These are phyloP conservation scores for Elsinoe necatrix DNA, from an alignment of 2,329 filamentous ascomycete species.

Conservation along the genomic window DNA sequence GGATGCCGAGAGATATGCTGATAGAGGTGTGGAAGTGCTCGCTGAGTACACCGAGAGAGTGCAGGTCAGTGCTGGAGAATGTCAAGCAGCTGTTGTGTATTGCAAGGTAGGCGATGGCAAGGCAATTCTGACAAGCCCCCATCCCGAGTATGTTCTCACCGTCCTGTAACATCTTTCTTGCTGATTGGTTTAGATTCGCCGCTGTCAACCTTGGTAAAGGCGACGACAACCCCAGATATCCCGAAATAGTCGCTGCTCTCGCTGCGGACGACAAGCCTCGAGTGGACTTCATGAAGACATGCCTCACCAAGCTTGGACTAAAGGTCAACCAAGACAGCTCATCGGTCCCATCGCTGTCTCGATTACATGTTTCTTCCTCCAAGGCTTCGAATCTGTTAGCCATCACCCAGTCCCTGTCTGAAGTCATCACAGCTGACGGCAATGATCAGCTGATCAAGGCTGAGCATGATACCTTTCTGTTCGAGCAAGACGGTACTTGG, in stretches of 20 bases:
- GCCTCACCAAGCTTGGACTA: slow-evolving; percentile 73
- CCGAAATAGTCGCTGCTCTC: slow-evolving; percentile 59
- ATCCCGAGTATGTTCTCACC: slow-evolving; percentile 67
- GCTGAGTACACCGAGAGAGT: slow-evolving; percentile 70
- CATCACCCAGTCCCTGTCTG: slow-evolving; percentile 57
- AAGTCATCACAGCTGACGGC: slow-evolving; percentile 48
- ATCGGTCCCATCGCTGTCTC: slow-evolving; percentile 69
- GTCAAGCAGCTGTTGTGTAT: slow-evolving; percentile 71
- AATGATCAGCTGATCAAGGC: slow-evolving; percentile 66
- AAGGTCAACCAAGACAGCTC: slow-evolving; percentile 61
- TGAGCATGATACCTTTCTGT: slow-evolving; percentile 72
- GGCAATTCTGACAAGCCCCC: slow-evolving; percentile 73
- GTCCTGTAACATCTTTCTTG: neutral
- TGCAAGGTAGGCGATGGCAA: slow-evolving; percentile 74
- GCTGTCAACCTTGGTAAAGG: slow-evolving; percentile 66
- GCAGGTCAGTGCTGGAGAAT: slow-evolving; percentile 65
- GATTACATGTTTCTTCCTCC: slow-evolving; percentile 69
- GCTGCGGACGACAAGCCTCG: slow-evolving; percentile 61
- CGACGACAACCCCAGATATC: slow-evolving; percentile 57
- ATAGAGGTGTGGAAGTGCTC: slow-evolving; percentile 66
- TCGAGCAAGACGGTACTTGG: slow-evolving; percentile 51
- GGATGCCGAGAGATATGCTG: slow-evolving; percentile 55
- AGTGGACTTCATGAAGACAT: slow-evolving; percentile 67
- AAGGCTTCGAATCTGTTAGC: slow-evolving; percentile 57
- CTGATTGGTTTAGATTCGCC: slow-evolving; percentile 57